These are phyloP conservation scores for Pseudonitzschia pungens DNA, from an alignment of 108 stramenopile species.

Conservation along the genomic window DNA sequence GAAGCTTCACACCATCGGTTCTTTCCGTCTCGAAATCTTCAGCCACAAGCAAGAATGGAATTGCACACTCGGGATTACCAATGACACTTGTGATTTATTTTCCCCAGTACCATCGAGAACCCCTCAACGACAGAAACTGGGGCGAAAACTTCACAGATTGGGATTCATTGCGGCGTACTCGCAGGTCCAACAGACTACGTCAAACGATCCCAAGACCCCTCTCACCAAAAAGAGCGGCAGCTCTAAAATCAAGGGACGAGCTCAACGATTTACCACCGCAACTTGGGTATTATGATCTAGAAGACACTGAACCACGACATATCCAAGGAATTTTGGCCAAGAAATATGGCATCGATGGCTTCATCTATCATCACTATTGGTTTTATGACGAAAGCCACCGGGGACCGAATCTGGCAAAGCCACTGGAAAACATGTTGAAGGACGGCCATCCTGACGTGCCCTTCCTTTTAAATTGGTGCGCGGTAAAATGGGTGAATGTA, in stretches of 20 bases:
- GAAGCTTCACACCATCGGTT: too few species aligned
- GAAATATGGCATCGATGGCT: slow-evolving; percentile 62
- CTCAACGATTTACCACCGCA: background rate
- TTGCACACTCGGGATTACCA: too few species aligned
- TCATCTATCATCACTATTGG: slow-evolving; percentile 73
- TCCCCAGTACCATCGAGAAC: slow-evolving; percentile 70
- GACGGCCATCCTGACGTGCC: slow-evolving; percentile 67
- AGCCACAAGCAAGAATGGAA: too few species aligned
- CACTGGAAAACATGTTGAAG: slow-evolving; percentile 53
- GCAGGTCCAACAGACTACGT: slow-evolving; percentile 39
- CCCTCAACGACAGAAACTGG: slow-evolving; percentile 65
- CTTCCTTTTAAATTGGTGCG: slow-evolving; percentile 63
- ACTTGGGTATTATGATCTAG: slow-evolving; percentile 60
- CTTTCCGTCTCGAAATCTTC: too few species aligned
- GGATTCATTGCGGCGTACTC: slow-evolving; percentile 45
- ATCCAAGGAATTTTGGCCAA: slow-evolving; percentile 52
- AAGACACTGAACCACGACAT: slow-evolving; percentile 29
- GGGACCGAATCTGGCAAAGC: slow-evolving; percentile 42
- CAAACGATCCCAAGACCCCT: slow-evolving; percentile 52
- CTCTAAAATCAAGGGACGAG: too few species aligned
- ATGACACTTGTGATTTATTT: slow-evolving; percentile 54
- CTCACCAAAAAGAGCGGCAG: background rate
- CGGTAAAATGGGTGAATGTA: slow-evolving; percentile 43
- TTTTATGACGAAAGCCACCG: slow-evolving; percentile 47
- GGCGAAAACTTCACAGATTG: slow-evolving; percentile 65